These are phyloP conservation scores for Pelargonium citronellum DNA, from an alignment of 441 rosid species.

Conservation along the genomic window DNA sequence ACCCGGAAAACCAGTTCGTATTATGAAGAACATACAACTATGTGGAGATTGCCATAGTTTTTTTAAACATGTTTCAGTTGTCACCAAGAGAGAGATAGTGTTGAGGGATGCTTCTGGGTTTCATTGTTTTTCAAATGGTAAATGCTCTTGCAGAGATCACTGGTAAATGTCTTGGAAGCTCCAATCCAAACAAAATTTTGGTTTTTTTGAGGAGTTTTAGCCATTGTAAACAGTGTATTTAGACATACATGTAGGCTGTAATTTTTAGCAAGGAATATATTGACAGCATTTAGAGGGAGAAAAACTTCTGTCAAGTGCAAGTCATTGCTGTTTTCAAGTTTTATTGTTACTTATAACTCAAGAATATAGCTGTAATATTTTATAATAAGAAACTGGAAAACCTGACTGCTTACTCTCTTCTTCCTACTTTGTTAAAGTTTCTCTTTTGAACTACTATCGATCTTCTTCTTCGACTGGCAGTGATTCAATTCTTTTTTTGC, in stretches of 20 bases:
- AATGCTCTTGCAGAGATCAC: slow-evolving; percentile 63
- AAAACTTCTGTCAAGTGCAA: too few species aligned
- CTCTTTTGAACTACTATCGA: too few species aligned
- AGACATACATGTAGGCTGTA: too few species aligned
- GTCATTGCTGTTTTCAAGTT: too few species aligned
- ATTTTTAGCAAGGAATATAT: background rate
- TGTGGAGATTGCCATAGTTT: slow-evolving; percentile 85
- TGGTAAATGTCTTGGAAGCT: slow-evolving; percentile 27
- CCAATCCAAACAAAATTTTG: background rate
- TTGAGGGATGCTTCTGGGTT: slow-evolving; percentile 80
- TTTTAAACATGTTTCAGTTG: slow-evolving; percentile 45
- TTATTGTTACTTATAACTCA: too few species aligned
- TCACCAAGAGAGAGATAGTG: slow-evolving; percentile 53
- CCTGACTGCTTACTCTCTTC: too few species aligned
- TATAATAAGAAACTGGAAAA: too few species aligned
- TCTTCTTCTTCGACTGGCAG: too few species aligned
- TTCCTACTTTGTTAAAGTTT: too few species aligned
- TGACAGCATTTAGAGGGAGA: background rate
- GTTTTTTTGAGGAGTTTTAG: background rate
- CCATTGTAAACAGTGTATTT: background rate
- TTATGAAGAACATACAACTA: slow-evolving; percentile 62
- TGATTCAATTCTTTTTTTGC: too few species aligned
- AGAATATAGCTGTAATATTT: too few species aligned
- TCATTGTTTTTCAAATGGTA: slow-evolving; percentile 60
- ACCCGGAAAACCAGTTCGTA: slow-evolving; percentile 43